phyloP scores from a whole-genome alignment of 2,329 filamentous ascomycete genomes.

The Didymosphaeria variabile region DNA sequence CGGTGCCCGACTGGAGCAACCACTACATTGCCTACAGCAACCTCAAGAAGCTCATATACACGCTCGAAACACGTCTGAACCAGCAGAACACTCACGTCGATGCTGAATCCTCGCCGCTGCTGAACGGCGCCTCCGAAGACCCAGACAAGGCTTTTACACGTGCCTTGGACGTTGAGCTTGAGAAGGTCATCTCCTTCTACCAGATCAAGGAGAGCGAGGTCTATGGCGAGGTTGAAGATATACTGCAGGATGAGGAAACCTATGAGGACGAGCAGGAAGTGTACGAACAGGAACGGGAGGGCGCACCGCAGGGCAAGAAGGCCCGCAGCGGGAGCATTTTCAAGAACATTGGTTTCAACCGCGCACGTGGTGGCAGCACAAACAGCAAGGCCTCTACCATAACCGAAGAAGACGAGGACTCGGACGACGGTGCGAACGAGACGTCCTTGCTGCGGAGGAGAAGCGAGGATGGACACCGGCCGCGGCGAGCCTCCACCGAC shows the following conservation, averaged over 20 bases:
- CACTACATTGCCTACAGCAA: conserved; percentile 99
- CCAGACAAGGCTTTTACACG: conserved; percentile 83
- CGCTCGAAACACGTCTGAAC: conserved; percentile 85
- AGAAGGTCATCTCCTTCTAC: conserved; percentile 95
- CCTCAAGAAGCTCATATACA: conserved; percentile 99
- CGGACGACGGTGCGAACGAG: conserved; percentile 67
- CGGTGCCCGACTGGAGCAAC: conserved; percentile 98
- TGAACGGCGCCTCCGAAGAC: conserved; percentile 70
- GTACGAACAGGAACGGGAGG: conserved; percentile 47
- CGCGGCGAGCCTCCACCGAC: conserved; percentile 53
- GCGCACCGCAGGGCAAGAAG: conserved; percentile 49
- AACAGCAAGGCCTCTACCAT: conserved; percentile 53
- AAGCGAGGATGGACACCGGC: conserved; percentile 45
- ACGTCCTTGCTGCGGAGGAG: conserved; percentile 53
- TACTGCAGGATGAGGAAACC: conserved; percentile 77
- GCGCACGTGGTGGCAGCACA: conserved; percentile 55
- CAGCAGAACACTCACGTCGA: conserved; percentile 68
- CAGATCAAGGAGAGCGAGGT: conserved; percentile 88
- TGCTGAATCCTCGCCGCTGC: conserved; percentile 84
- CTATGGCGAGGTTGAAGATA: conserved; percentile 77
- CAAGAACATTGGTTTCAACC: conserved; percentile 57
- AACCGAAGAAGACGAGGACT: conserved; percentile 67
- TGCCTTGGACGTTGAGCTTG: conserved; percentile 85
- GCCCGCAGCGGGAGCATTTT: conserved; percentile 63
- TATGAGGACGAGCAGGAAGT: conserved; percentile 67